A percentile compares a stretch with the other conserved stretches of the same genome.
Conservation (phyloP, 768 basidiomycete genomes). For the Exidia glandulosa region DNA sequence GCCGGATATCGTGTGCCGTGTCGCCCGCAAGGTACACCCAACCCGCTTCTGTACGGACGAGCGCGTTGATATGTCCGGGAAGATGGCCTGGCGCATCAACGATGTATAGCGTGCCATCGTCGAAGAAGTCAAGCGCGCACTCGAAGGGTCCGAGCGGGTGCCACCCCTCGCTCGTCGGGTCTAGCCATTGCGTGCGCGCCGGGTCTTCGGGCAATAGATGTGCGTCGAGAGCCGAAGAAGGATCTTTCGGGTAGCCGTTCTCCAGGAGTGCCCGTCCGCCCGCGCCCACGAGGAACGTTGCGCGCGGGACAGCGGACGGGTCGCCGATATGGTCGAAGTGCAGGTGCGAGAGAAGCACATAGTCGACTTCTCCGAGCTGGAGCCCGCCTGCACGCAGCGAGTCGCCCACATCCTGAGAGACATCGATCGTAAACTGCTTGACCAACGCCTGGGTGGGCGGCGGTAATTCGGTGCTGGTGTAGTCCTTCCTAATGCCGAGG, state of each 20-base stretch:
- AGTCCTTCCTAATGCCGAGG: conserved; percentile 8
- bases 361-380: neutral
- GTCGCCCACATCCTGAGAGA: conserved; percentile 4
- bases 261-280: neutral
- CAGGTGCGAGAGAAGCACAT: conserved; percentile 5
- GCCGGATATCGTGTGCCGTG: conserved; percentile 42
- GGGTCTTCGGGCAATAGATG: conserved; percentile 16
- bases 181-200: conserved; percentile 30
- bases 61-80: conserved; percentile 41
- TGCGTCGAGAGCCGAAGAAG: neutral
- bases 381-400: conserved; percentile 7
- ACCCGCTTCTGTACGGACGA: conserved; percentile 34
- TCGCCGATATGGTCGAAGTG: conserved; percentile 11
- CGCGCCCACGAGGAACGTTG: conserved; percentile 8
- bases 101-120: conserved; percentile 48
- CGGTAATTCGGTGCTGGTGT: neutral
- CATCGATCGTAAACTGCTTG: neutral
- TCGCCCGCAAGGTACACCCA: conserved; percentile 50
- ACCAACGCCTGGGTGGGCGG: neutral
- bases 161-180: conserved; percentile 17
- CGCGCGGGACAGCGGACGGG: conserved; percentile 1
- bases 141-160: conserved; percentile 40
- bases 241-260: conserved; percentile 4
- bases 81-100: conserved; percentile 49
- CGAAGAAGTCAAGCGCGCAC: conserved; percentile 40